Evolutionary conservation across 345 rosid species (phyloP).

Genomic region (Salix caprea): DNA sequence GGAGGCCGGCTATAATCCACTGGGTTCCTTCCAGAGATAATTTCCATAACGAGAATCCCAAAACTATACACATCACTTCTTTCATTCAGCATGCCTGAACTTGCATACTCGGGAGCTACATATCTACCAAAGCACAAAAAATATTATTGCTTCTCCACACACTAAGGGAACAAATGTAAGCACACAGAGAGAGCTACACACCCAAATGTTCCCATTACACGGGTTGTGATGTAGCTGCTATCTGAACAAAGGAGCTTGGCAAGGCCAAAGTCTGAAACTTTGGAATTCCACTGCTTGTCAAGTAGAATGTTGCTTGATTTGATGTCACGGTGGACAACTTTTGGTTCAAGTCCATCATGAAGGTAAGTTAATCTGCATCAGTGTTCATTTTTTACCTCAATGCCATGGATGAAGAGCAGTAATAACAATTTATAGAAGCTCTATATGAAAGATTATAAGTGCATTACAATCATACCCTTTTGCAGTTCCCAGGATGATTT

Average conservation of each 20-base stretch:
- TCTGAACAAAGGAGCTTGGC: conserved; percentile 82
- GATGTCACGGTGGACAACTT: conserved; percentile 89
- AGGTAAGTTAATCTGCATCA: conserved; percentile 65
- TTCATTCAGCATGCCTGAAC: conserved; percentile 64
- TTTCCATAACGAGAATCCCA: conserved; percentile 85
- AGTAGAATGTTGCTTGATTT: conserved; percentile 85
- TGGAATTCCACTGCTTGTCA: conserved; percentile 86
- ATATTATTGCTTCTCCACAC: background rate
- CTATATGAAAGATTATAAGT: background rate
- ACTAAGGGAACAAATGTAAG: background rate
- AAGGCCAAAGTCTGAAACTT: conserved; percentile 94
- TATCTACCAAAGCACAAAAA: conserved; percentile 42
- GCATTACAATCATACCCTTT: conserved; percentile 54
- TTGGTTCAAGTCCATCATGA: conserved; percentile 94
- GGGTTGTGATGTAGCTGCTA: conserved; percentile 74
- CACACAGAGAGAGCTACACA: conserved; percentile 26
- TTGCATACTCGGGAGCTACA: conserved; percentile 95
- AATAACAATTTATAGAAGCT: background rate
- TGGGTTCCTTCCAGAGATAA: conserved; percentile 80
- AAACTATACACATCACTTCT: conserved; percentile 73
- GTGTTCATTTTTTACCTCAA: background rate
- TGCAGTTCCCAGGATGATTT: conserved; percentile 51
- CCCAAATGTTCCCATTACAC: conserved; percentile 99
- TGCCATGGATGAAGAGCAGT: background rate
- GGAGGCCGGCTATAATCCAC: conserved; percentile 87